Evolutionary conservation across 2,329 filamentous ascomycete species (phyloP), one percentile per base, ranked within the genome.

Genomic region (Talaromyces sp.): DNA sequence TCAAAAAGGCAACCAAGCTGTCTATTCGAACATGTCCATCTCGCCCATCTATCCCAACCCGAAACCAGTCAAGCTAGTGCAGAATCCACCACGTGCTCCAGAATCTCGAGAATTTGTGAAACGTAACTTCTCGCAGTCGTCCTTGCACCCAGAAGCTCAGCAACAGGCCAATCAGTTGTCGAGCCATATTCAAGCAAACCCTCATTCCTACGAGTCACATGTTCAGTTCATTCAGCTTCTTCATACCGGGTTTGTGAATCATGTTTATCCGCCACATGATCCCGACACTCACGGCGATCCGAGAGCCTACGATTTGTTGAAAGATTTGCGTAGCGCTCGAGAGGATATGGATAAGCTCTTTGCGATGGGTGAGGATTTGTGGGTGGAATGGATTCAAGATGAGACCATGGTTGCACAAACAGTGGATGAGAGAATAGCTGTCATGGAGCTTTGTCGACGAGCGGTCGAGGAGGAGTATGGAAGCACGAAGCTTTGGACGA

Each of bases 371-470:
- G 87, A 89, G 72, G 82, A 85, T 49, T 78, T 88, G 60, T 89
- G 86, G 86, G 77, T 82, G 3, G 85, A 88, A 67, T 88, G 87
- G 81, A 83, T 89, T 51, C 81, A 86, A 68, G 87, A 89, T 68
- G 87, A 89, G 72, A 85, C 82, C 61, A 78, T 85, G 65, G 75
- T 89, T 61, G 86, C 86, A 29, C 79, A 77, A 22, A 81, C 81
- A 19, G 77, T 83, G 6, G 84, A 88, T 25, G 86, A 88, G 70
- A 82, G 85, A 43, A 82, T 87, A 66, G 79, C 78, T 2, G 82
- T 89, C 10, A 84, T 88, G 70, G 86, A 88, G 68, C 77, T 88
- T 15, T 88, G 84, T 70, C 81, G 83, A 68, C 83, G 84, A 68
- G 86, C 86, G 3, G 84, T 87, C 2, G 79, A 82, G 43, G 87